Conservation (phyloP, 345 rosid genomes). For the Populus davidiana region DNA sequence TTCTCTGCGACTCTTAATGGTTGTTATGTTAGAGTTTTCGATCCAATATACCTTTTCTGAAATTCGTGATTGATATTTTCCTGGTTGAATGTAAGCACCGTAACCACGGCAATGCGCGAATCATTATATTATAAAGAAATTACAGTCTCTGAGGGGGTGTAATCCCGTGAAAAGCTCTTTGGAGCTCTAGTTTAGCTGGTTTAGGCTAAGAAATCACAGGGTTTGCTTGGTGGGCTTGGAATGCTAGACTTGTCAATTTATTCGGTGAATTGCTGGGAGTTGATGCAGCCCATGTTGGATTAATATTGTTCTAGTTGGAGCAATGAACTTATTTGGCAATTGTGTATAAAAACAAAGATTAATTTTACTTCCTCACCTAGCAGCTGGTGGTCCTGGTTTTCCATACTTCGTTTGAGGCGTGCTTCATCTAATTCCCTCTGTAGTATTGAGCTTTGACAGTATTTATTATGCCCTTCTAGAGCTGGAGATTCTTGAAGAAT, state of each 20-base stretch:
- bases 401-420: no score
- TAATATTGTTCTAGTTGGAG: slow-evolving; percentile 6
- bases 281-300: slow-evolving; percentile 2
- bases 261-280: background rate
- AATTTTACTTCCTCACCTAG: no score
- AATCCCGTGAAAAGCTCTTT: no score
- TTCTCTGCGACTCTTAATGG: background rate
- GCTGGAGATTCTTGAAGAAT: no score
- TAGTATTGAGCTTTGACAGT: no score
- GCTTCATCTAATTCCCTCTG: no score
- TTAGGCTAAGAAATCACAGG: slow-evolving; percentile 3
- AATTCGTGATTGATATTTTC: background rate
- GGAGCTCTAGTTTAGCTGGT: no score
- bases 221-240: slow-evolving; percentile 12
- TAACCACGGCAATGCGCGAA: background rate
- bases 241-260: slow-evolving; percentile 14
- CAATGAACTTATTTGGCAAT: background rate
- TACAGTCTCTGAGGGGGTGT: no score
- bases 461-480: no score
- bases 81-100: background rate
- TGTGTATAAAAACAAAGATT: no score
- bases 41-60: background rate
- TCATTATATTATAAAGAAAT: background rate
- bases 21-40: background rate
- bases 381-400: no score